These are phyloP conservation scores for Suillus bovinus DNA, from an alignment of 768 basidiomycete species.

Conservation along the genomic window DNA sequence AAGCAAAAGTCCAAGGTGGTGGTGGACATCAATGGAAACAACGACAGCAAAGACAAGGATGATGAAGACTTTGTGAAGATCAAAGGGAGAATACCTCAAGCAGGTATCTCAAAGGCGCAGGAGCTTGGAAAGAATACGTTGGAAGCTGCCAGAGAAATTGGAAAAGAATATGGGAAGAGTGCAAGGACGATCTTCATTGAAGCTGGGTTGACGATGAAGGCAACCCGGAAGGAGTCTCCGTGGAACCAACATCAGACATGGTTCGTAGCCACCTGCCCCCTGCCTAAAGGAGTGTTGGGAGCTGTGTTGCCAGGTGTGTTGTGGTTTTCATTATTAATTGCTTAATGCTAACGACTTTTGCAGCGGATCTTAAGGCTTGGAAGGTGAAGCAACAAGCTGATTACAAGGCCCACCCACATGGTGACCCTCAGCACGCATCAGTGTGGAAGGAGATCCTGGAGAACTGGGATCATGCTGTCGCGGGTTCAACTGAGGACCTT, in stretches of 20 bases:
- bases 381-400: not conserved
- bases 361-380: not conserved
- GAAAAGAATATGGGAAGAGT: constrained; percentile 3
- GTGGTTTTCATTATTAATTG: not conserved
- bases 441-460: constrained; percentile 1
- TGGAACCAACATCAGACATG: constrained; percentile 1
- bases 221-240: not conserved
- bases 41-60: not conserved
- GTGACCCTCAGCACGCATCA: not conserved
- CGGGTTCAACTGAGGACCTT: not conserved
- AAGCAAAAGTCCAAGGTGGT: not conserved
- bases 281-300: not conserved
- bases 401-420: not conserved
- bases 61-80: not conserved
- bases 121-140: not conserved
- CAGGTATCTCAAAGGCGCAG: not conserved
- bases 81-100: not conserved
- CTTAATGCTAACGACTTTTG: not conserved
- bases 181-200: not conserved
- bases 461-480: not conserved
- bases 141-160: not conserved
- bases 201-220: constrained; percentile 1
- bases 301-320: not conserved
- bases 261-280: not conserved
- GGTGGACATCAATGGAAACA: not conserved